phyloP scores from a whole-genome alignment of 2,329 filamentous ascomycete genomes.

The Phyllosticta paracitricarpa region DNA sequence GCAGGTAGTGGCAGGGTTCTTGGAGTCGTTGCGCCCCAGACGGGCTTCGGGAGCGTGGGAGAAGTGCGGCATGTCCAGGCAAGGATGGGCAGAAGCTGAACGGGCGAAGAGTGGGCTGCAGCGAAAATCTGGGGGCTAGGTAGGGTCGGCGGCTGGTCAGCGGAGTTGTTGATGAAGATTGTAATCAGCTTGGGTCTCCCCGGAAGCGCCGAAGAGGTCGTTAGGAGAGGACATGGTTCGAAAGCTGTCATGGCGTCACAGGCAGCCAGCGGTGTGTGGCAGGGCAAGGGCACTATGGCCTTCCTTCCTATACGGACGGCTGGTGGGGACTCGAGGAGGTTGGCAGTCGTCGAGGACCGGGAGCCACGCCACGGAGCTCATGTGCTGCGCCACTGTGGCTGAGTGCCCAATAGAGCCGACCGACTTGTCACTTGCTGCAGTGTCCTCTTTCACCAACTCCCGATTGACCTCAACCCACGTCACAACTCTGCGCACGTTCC shows the following conservation, averaged over 20 bases:
- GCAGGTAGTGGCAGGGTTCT: conserved; percentile 74
- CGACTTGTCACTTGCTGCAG: neutral
- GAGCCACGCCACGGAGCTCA: neutral
- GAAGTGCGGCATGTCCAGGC: conserved; percentile 1
- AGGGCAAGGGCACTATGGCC: neutral
- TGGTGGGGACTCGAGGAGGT: neutral
- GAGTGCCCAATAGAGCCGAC: neutral
- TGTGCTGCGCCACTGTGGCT: neutral
- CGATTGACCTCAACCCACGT: neutral
- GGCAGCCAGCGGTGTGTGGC: neutral
- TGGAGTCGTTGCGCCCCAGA: conserved; percentile 32
- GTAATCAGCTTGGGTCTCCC: neutral
- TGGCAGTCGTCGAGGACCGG: neutral
- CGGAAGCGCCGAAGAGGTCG: neutral
- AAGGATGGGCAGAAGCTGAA: conserved; percentile 12
- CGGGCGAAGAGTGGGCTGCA: conserved; percentile 11
- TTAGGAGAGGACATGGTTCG: neutral
- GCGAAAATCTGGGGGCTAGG: conserved; percentile 11
- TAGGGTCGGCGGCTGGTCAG: neutral
- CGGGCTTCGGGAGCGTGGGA: neutral
- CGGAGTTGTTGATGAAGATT: neutral
- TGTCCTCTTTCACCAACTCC: conserved; percentile 9
- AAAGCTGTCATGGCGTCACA: neutral
- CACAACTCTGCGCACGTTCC: conserved; percentile 5
- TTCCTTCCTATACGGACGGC: neutral